Conservation (phyloP, 768 basidiomycete species). For the Mycena latifolia region DNA sequence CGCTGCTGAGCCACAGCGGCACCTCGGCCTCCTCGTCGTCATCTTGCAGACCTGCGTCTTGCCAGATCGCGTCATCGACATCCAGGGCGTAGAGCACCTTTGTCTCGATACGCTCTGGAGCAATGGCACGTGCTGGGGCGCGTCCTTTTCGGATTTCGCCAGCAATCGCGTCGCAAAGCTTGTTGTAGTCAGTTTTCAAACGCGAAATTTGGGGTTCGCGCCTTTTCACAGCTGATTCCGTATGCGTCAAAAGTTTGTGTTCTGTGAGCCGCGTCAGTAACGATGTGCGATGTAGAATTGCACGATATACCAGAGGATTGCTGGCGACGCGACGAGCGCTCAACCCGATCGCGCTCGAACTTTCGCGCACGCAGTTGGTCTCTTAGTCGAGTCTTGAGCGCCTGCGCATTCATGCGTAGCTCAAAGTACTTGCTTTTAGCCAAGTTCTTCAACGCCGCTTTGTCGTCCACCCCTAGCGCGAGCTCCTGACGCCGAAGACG, state of each 20-base stretch:
- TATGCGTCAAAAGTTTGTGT: not conserved
- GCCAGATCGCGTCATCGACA: conserved; percentile 54
- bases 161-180: no score
- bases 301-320: conserved; percentile 34
- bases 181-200: no score
- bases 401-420: not conserved
- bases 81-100: conserved; percentile 46
- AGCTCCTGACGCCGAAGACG: not conserved
- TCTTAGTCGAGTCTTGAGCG: conserved; percentile 1
- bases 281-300: not conserved
- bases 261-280: not conserved
- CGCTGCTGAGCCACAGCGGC: conserved; percentile 45
- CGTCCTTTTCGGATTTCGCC: conserved; percentile 32
- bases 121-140: conserved; percentile 40
- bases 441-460: not conserved
- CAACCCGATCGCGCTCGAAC: conserved; percentile 5
- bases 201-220: no score
- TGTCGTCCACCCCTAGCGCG: not conserved
- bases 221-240: no score
- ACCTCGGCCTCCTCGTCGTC: conserved; percentile 15
- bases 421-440: not conserved
- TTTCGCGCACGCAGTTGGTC: not conserved
- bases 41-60: conserved; percentile 46
- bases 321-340: no score
- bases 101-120: conserved; percentile 39